Evolutionary conservation across 129 eudicot species (phyloP).

Genomic region (Helichrysum umbraculigerum): DNA sequence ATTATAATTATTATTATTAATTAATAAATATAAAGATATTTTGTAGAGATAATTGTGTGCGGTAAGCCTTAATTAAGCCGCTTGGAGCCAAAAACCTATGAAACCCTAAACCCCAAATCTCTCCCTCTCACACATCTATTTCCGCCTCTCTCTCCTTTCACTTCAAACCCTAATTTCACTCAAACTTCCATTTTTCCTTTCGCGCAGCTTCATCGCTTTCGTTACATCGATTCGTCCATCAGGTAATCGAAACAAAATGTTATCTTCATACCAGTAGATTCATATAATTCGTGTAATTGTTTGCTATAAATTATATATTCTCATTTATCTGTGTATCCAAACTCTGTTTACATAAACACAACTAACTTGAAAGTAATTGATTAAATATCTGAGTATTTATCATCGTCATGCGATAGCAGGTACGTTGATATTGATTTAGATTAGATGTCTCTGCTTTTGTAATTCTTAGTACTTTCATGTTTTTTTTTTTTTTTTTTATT

Average conservation of each 20-base stretch:
- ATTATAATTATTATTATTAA: too few relatives aligned
- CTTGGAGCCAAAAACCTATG: conserved; percentile 21
- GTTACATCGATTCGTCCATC: not conserved
- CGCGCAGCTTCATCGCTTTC: conserved; percentile 28
- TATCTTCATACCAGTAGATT: too few relatives aligned
- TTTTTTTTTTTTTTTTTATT: too few relatives aligned
- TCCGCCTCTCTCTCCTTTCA: conserved; percentile 13
- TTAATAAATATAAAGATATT: too few relatives aligned
- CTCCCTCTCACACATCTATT: conserved; percentile 19
- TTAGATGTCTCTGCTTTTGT: not conserved
- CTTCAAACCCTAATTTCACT: conserved; percentile 30
- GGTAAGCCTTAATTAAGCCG: not conserved
- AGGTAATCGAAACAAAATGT: conserved; percentile 17
- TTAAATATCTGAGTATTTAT: not conserved
- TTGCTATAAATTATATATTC: not conserved
- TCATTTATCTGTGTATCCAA: not conserved
- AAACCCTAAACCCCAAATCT: conserved; percentile 34
- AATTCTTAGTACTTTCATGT: too few relatives aligned
- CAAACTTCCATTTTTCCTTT: not conserved
- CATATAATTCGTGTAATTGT: not conserved
- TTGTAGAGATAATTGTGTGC: too few relatives aligned
- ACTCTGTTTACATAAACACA: conserved; percentile 3
- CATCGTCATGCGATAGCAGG: not conserved
- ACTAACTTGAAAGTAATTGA: not conserved
- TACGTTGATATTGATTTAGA: not conserved